Conservation (phyloP, 495 filamentous ascomycete species). For the Podospora didyma region DNA sequence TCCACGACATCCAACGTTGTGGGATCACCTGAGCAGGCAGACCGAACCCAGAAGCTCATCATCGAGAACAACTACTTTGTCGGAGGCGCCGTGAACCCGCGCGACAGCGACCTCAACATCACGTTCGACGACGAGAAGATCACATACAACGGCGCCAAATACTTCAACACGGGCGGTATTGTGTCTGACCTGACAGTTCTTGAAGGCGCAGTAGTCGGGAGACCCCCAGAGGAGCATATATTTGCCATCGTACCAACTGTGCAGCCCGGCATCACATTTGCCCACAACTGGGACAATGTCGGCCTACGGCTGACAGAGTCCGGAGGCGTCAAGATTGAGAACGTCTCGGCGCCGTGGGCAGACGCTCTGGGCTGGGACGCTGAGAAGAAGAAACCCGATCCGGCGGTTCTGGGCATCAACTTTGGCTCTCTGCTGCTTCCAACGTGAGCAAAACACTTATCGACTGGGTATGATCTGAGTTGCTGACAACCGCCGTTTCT, state of each 20-base stretch:
- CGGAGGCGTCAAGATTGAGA: constrained; percentile 53
- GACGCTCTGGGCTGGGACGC: constrained; percentile 57
- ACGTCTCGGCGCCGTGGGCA: constrained; percentile 49
- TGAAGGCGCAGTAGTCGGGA: constrained; percentile 50
- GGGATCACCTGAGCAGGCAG: constrained; percentile 51
- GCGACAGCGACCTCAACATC: constrained; percentile 55
- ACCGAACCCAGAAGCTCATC: constrained; percentile 49
- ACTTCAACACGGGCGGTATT: constrained; percentile 61
- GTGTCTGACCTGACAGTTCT: constrained; percentile 60
- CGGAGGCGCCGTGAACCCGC: constrained; percentile 59
- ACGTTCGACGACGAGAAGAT: constrained; percentile 46
- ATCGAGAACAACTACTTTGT: constrained; percentile 58
- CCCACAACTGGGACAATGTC: constrained; percentile 60
- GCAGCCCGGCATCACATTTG: constrained; percentile 52
- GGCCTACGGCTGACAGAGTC: constrained; percentile 59
- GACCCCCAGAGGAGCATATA: constrained; percentile 53
- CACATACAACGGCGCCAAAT: constrained; percentile 55
- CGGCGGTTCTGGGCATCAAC: constrained; percentile 41
- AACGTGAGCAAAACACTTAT: constrained; percentile 20
- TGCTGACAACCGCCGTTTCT: not conserved
- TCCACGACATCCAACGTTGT: constrained; percentile 53
- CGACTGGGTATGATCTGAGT: not conserved
- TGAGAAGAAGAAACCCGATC: constrained; percentile 39
- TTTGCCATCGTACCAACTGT: constrained; percentile 52
- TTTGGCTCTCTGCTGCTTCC: constrained; percentile 52